Conservation (phyloP, 2,329 filamentous ascomycete species). For the Aquanectria penicillioides region DNA sequence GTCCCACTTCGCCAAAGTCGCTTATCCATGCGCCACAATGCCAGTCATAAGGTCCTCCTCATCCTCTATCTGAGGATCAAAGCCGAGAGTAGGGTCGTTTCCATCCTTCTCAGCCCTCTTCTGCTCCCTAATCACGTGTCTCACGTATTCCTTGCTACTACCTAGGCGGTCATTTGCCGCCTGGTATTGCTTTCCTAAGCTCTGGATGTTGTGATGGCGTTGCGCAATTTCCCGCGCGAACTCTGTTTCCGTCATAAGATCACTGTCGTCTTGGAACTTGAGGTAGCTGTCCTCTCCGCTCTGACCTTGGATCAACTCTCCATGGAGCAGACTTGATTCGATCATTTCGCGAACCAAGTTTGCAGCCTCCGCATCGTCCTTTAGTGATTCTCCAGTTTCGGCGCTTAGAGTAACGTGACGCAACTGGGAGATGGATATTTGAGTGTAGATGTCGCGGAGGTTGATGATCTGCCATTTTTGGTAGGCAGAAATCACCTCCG, state of each 20-base stretch:
- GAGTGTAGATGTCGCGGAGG: constrained; percentile 76
- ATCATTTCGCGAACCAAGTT: constrained; percentile 66
- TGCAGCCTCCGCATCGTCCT: constrained; percentile 55
- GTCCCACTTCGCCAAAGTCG: neutral
- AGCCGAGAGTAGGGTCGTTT: constrained; percentile 49
- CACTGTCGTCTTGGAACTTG: constrained; percentile 57
- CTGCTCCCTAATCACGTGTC: constrained; percentile 56
- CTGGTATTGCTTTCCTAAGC: constrained; percentile 59
- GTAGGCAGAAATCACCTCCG: constrained; percentile 75
- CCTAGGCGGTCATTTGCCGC: constrained; percentile 64
- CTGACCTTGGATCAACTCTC: constrained; percentile 58
- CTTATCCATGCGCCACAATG: constrained; percentile 38
- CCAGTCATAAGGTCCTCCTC: constrained; percentile 71
- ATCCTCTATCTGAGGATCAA: constrained; percentile 64
- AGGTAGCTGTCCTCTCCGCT: constrained; percentile 58
- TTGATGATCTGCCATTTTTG: constrained; percentile 79
- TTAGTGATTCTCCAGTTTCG: constrained; percentile 58
- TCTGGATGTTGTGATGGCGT: constrained; percentile 54
- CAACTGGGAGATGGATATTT: constrained; percentile 65
- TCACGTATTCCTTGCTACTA: constrained; percentile 66
- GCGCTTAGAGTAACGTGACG: constrained; percentile 62
- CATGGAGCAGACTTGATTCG: constrained; percentile 61
- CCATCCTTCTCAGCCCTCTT: constrained; percentile 57
- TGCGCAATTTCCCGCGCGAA: constrained; percentile 59
- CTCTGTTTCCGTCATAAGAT: constrained; percentile 59